These are phyloP conservation scores for Picocystis sp. DNA, from an alignment of 163 green algal species.

Conservation along the genomic window DNA sequence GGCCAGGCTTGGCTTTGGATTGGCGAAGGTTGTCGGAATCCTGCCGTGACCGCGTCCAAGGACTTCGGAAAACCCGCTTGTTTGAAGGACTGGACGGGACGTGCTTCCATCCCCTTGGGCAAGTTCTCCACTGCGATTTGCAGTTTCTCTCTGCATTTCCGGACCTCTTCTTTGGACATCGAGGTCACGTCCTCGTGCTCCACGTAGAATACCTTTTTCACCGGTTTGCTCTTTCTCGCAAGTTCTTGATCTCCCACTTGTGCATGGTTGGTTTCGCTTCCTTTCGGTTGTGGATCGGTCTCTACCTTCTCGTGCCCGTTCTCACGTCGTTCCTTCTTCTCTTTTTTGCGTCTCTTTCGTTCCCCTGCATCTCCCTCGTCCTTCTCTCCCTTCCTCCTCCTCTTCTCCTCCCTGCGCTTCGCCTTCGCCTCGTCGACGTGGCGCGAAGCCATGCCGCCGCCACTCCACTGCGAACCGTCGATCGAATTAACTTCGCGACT, in stretches of 20 bases:
- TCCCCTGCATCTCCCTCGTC: no score
- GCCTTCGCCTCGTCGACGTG: no score
- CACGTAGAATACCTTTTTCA: slow-evolving; percentile 43
- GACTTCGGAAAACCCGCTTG: slow-evolving; percentile 34
- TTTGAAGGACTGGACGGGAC: slow-evolving; percentile 43
- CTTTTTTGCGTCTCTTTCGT: no score
- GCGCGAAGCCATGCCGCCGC: no score
- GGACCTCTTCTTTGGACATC: slow-evolving; percentile 26
- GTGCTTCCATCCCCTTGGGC: slow-evolving; percentile 19
- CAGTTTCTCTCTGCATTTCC: slow-evolving; percentile 27
- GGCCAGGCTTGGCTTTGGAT: slow-evolving; percentile 88
- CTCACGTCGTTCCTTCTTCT: no score
- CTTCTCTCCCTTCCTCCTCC: no score
- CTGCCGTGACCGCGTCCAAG: slow-evolving; percentile 44
- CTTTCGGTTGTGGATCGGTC: no score
- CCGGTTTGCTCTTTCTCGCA: slow-evolving; percentile 21
- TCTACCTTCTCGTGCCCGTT: no score
- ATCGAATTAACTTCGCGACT: no score
- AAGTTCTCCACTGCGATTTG: slow-evolving; percentile 30
- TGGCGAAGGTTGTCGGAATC: slow-evolving; percentile 64
- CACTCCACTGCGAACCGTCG: no score
- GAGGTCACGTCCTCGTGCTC: slow-evolving; percentile 28
- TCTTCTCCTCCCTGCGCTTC: no score
- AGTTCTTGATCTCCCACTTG: slow-evolving; percentile 39
- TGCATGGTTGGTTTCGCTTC: no score